phyloP scores from a whole-genome alignment of 2,329 filamentous ascomycete species.

The Teratosphaeria viscida region DNA sequence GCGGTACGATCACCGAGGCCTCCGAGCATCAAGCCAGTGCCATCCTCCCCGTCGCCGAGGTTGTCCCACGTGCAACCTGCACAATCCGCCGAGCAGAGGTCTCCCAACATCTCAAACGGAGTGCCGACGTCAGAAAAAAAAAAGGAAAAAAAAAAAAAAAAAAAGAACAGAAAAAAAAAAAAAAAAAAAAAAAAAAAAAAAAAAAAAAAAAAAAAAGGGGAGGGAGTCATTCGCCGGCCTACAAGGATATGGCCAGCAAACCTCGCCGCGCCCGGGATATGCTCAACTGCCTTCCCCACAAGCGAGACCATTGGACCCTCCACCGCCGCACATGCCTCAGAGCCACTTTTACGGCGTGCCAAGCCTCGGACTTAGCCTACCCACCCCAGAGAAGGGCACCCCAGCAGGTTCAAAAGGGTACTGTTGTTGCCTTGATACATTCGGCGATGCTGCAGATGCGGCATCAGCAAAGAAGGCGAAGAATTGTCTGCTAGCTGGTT shows the following conservation, averaged over 20 bases:
- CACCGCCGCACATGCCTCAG: slow-evolving; percentile 27
- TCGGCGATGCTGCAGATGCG: slow-evolving; percentile 41
- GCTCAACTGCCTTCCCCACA: slow-evolving; percentile 4
- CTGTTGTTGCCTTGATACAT: slow-evolving; percentile 70
- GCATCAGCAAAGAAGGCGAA: slow-evolving; percentile 38
- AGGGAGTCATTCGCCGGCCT: slow-evolving; percentile 12
- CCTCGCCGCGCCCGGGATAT: slow-evolving; percentile 5
- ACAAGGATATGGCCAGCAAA: slow-evolving; percentile 1
- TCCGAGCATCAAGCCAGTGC: slow-evolving; percentile 5
- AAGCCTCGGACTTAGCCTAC: slow-evolving; percentile 18
- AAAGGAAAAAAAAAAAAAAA: no score
- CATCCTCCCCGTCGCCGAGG: slow-evolving; percentile 7
- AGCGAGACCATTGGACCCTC: slow-evolving; percentile 16
- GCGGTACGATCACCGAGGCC: slow-evolving; percentile 7
- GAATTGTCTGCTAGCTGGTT: slow-evolving; percentile 65
- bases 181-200: no score
- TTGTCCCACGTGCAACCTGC: slow-evolving; percentile 2
- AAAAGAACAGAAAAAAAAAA: no score
- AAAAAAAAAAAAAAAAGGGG: no score
- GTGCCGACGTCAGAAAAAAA: slow-evolving; percentile 1
- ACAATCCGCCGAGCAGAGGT: neutral
- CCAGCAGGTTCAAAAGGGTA: slow-evolving; percentile 47
- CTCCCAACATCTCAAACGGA: neutral
- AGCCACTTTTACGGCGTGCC: slow-evolving; percentile 25
- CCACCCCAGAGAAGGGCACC: slow-evolving; percentile 25